Conservation (phyloP, 306 rosid species). For the Ormosia emarginata region DNA sequence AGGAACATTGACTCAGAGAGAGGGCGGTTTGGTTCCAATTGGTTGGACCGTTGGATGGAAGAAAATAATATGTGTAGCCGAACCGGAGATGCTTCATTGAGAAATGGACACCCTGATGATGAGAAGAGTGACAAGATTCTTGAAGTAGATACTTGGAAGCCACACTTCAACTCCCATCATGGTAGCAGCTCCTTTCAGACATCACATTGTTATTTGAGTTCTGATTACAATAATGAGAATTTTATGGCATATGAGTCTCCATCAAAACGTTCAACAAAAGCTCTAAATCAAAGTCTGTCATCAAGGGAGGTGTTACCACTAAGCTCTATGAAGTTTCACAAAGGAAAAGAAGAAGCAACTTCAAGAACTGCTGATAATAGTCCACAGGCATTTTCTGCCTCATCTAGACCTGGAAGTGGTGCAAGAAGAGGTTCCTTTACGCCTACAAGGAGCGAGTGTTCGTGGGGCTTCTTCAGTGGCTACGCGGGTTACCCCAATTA, state of each 20-base stretch:
- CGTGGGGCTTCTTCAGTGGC: conserved; percentile 58
- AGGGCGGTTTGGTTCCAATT: conserved; percentile 38
- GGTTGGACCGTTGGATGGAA: conserved; percentile 88
- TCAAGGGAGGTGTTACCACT: conserved; percentile 24
- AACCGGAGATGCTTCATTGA: conserved; percentile 32
- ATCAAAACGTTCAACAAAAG: conserved; percentile 45
- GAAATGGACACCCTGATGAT: conserved; percentile 35
- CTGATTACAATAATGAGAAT: conserved; percentile 33
- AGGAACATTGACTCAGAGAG: conserved; percentile 49
- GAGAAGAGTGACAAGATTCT: conserved; percentile 79
- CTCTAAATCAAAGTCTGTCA: conserved; percentile 36
- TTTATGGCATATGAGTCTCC: conserved; percentile 46
- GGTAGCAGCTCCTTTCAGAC: conserved; percentile 34
- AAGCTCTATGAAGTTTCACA: conserved; percentile 36
- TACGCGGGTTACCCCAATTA: conserved; percentile 73
- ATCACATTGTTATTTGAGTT: conserved; percentile 31
- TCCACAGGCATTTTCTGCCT: conserved; percentile 65
- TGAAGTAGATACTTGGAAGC: conserved; percentile 96
- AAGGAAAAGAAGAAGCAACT: conserved; percentile 48
- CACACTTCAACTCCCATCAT: conserved; percentile 53
- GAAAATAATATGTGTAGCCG: conserved; percentile 47
- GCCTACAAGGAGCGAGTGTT: conserved; percentile 73
- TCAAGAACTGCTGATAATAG: conserved; percentile 57
- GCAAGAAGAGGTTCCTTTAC: conserved; percentile 58
- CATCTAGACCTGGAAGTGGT: conserved; percentile 57